These are phyloP conservation scores for Neurospora sp. DNA, from an alignment of 495 filamentous ascomycete genomes.

Conservation along the genomic window DNA sequence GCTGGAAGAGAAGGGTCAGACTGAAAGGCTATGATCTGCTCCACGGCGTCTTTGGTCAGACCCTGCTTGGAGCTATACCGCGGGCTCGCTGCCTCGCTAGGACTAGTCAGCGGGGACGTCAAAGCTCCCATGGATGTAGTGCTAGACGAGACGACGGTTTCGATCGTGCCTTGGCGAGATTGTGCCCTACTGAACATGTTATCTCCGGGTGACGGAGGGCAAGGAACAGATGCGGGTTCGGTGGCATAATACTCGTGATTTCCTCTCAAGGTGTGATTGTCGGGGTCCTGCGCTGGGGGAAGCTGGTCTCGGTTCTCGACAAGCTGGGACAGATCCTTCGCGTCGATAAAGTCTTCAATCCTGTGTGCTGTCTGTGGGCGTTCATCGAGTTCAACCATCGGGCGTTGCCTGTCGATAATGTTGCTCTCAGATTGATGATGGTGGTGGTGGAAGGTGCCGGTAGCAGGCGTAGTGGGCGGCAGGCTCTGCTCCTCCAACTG, in stretches of 20 bases:
- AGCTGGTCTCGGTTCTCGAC: conserved; percentile 2
- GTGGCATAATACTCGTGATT: neutral
- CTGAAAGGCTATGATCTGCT: conserved; percentile 51
- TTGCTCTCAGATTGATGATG: conserved; percentile 38
- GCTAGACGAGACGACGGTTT: conserved; percentile 34
- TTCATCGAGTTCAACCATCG: conserved; percentile 21
- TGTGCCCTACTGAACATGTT: conserved; percentile 19
- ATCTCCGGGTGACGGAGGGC: conserved; percentile 44
- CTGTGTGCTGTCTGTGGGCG: conserved; percentile 33
- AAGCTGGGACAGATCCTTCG: conserved; percentile 5
- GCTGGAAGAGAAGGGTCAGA: conserved; percentile 71
- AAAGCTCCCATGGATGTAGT: conserved; percentile 34
- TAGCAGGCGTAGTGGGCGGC: conserved; percentile 28
- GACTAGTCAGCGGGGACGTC: conserved; percentile 37
- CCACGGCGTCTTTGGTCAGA: conserved; percentile 43
- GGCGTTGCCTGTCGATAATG: conserved; percentile 30
- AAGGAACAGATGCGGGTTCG: conserved; percentile 18
- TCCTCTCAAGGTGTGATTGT: conserved; percentile 1
- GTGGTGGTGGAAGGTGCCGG: conserved; percentile 27
- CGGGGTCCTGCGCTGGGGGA: conserved; percentile 11
- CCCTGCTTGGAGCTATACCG: conserved; percentile 44
- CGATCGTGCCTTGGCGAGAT: conserved; percentile 27
- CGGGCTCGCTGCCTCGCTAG: conserved; percentile 45
- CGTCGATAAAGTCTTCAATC: conserved; percentile 23
- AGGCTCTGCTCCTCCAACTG: conserved; percentile 11